phyloP scores from a whole-genome alignment of 2,329 filamentous ascomycete species.

The Chaetomiaceae sp. region DNA sequence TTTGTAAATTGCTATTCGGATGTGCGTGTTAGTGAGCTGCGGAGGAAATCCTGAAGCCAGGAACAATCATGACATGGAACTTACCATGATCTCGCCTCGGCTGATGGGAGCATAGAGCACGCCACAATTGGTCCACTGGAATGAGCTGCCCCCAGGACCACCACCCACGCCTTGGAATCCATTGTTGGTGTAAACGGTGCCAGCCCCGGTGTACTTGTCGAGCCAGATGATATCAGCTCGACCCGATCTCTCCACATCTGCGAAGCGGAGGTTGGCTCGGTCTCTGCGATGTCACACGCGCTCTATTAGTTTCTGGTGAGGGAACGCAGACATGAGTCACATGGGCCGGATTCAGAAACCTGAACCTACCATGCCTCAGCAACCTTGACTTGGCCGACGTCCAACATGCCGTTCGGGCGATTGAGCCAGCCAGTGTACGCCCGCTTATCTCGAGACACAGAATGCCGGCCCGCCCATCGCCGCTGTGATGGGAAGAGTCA shows the following conservation, averaged over 20 bases:
- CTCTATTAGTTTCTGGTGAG: not conserved
- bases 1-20: too few relatives aligned
- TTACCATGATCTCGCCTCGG: too few relatives aligned
- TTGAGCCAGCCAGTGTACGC: conserved; percentile 11
- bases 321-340: not conserved
- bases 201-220: conserved; percentile 29
- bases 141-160: too few relatives aligned
- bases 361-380: conserved; percentile 12
- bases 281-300: conserved; percentile 21
- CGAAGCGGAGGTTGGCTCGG: conserved; percentile 28
- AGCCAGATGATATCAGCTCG: conserved; percentile 30
- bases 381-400: conserved; percentile 25
- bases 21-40: too few relatives aligned
- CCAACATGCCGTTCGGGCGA: conserved; percentile 10
- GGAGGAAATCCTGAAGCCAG: too few relatives aligned
- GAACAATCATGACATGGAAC: too few relatives aligned
- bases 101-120: too few relatives aligned
- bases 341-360: too few relatives aligned
- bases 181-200: conserved; percentile 30
- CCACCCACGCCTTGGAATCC: too few relatives aligned
- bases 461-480: conserved; percentile 11
- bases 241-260: conserved; percentile 34
- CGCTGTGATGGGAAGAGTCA: conserved; percentile 5
- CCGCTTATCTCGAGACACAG: conserved; percentile 15
- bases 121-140: too few relatives aligned